Conservation (phyloP, 139 green algal species). For the Chlamydomonas eustigma region DNA sequence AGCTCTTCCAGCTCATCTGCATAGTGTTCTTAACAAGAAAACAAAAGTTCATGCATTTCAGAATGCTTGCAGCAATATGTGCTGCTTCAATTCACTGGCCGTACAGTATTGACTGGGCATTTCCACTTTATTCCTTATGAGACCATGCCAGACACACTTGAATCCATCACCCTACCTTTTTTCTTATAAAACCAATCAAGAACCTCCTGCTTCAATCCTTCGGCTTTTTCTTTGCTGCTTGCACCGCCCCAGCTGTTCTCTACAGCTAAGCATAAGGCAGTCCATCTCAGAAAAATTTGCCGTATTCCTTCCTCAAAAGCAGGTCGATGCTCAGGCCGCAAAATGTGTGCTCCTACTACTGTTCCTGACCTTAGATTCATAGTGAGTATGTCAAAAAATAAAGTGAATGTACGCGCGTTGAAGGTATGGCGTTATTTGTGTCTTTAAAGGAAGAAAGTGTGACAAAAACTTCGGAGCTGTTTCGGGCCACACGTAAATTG, state of each 20-base stretch:
- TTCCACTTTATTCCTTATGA: too few species aligned
- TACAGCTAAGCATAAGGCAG: slow-evolving; percentile 80
- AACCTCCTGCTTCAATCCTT: slow-evolving; percentile 64
- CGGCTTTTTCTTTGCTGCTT: slow-evolving; percentile 68
- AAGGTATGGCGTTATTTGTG: too few species aligned
- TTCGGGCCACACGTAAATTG: too few species aligned
- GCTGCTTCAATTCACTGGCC: too few species aligned
- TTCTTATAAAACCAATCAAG: slow-evolving; percentile 81
- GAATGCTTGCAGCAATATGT: not conserved
- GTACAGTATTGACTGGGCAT: not conserved
- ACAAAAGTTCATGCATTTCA: too few species aligned
- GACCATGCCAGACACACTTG: too few species aligned
- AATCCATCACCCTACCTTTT: too few species aligned
- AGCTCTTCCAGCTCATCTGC: slow-evolving; percentile 70
- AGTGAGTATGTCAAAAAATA: too few species aligned
- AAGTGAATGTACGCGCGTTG: too few species aligned
- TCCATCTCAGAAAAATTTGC: slow-evolving; percentile 75
- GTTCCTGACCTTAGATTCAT: slow-evolving; percentile 60
- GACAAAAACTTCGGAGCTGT: too few species aligned
- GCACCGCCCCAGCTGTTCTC: slow-evolving; percentile 84
- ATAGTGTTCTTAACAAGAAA: slow-evolving; percentile 56
- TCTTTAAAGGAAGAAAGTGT: too few species aligned
- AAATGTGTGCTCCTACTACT: slow-evolving; percentile 29
- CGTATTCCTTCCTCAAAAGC: slow-evolving; percentile 72
- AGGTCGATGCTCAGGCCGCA: slow-evolving; percentile 23